A percentile compares a stretch with the other conserved stretches of the same genome.
These are phyloP conservation scores for Tripterygium wilfordii DNA, from an alignment of 177 flowering plant genomes.

Conservation along the genomic window DNA sequence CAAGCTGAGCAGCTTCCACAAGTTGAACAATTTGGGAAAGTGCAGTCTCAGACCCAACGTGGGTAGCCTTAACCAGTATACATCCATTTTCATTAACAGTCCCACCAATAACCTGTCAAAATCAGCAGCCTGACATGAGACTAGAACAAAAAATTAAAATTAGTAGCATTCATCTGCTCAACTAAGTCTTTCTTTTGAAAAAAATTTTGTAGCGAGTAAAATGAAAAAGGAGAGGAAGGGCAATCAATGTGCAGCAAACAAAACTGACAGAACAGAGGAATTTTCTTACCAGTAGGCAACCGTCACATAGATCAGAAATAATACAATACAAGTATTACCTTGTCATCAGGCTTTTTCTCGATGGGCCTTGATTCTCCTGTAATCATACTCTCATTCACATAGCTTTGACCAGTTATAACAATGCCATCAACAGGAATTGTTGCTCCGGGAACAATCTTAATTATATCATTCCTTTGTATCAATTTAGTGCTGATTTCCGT, in stretches of 20 bases:
- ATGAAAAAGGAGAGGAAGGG: too few relatives aligned
- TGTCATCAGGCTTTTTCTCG: conserved; percentile 73
- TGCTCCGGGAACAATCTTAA: conserved; percentile 84
- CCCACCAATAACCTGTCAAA: conserved; percentile 79
- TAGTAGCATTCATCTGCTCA: too few relatives aligned
- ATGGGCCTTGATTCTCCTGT: conserved; percentile 88
- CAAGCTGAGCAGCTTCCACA: conserved; percentile 93
- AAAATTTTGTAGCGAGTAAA: too few relatives aligned
- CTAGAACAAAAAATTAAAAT: too few relatives aligned
- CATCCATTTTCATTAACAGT: conserved; percentile 84
- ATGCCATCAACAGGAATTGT: conserved; percentile 90
- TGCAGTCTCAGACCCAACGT: conserved; percentile 91
- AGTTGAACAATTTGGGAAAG: conserved; percentile 88
- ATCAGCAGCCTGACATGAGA: too few relatives aligned
- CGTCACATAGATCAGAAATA: too few relatives aligned
- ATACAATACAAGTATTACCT: too few relatives aligned
- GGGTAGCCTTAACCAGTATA: conserved; percentile 77
- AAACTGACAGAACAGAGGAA: too few relatives aligned
- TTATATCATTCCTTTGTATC: conserved; percentile 73
- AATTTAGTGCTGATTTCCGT: conserved; percentile 72
- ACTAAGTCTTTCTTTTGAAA: too few relatives aligned
- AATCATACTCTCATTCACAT: conserved; percentile 95
- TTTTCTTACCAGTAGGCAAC: too few relatives aligned
- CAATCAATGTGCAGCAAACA: too few relatives aligned
- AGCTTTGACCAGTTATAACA: conserved; percentile 75